Percentiles rank a stretch among this genome's conserved stretches.
phyloP scores from a whole-genome alignment of 257 asterid genomes.

The Jaltomata sinuosa region DNA sequence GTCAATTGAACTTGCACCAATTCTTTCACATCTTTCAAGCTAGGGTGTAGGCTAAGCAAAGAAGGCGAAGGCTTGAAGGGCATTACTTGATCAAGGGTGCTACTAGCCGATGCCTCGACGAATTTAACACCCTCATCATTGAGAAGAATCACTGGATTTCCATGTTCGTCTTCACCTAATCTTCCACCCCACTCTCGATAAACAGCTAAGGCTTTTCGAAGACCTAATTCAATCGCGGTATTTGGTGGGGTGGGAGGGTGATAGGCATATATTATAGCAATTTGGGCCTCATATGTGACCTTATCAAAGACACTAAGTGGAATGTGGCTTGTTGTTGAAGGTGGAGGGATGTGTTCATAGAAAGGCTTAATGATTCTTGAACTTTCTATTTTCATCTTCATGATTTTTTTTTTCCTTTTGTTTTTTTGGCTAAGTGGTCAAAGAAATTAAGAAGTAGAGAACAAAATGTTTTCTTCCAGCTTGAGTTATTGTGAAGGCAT shows the following conservation, averaged over 20 bases:
- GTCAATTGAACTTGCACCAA: conserved; percentile 70
- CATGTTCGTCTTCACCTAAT: conserved; percentile 32
- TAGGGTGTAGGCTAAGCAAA: conserved; percentile 51
- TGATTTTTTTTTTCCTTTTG: conserved; percentile 1
- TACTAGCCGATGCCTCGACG: conserved; percentile 56
- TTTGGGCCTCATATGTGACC: conserved; percentile 50
- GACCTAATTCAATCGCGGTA: conserved; percentile 37
- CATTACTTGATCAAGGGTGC: conserved; percentile 31
- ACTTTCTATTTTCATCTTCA: conserved; percentile 44
- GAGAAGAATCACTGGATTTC: conserved; percentile 31
- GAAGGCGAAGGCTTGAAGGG: conserved; percentile 36
- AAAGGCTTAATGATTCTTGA: conserved; percentile 59
- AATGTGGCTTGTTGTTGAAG: conserved; percentile 15
- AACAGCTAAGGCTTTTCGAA: conserved; percentile 36
- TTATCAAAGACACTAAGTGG: conserved; percentile 64
- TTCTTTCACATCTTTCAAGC: conserved; percentile 36
- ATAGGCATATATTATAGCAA: conserved; percentile 62
- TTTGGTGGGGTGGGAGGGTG: conserved; percentile 59
- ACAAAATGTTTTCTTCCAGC: not conserved
- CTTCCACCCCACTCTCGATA: conserved; percentile 76
- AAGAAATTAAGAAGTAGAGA: not conserved
- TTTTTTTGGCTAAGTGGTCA: not conserved
- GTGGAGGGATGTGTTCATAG: conserved; percentile 31
- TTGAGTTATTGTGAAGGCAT: not conserved
- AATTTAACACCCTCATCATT: conserved; percentile 66